Conservation (phyloP, 176 grass and related monocot genomes). For the Musa schizocarpa region DNA sequence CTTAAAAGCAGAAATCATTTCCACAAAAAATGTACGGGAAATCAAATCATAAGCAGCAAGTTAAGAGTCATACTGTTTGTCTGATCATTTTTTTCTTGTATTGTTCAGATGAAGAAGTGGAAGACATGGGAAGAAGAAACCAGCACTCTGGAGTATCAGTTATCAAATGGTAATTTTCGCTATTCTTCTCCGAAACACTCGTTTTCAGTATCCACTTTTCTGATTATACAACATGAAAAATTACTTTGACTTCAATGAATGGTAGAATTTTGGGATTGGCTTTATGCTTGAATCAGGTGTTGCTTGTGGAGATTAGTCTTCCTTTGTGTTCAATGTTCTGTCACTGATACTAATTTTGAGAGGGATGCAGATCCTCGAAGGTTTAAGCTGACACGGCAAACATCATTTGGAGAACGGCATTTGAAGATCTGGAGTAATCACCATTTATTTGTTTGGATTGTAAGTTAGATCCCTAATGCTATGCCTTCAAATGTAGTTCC, state of each 20-base stretch:
- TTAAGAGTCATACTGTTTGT: no score
- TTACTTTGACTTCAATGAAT: neutral
- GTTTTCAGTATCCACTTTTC: neutral
- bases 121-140: slow-evolving; percentile 17
- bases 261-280: neutral
- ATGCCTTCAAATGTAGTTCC: neutral
- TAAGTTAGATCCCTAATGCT: neutral
- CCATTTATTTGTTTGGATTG: neutral
- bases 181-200: neutral
- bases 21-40: no score
- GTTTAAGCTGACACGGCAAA: slow-evolving; percentile 1
- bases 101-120: slow-evolving; percentile 19
- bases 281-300: neutral
- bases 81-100: neutral
- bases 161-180: neutral
- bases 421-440: slow-evolving; percentile 8
- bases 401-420: slow-evolving; percentile 13
- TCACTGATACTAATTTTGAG: neutral
- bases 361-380: slow-evolving; percentile 11
- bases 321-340: neutral
- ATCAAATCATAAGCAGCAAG: no score
- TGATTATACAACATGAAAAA: neutral
- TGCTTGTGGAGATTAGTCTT: neutral
- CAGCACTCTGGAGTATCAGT: neutral
- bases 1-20: neutral